These are phyloP conservation scores for Myriosclerotinia curreyana DNA, from an alignment of 2,329 filamentous ascomycete species.

Conservation along the genomic window DNA sequence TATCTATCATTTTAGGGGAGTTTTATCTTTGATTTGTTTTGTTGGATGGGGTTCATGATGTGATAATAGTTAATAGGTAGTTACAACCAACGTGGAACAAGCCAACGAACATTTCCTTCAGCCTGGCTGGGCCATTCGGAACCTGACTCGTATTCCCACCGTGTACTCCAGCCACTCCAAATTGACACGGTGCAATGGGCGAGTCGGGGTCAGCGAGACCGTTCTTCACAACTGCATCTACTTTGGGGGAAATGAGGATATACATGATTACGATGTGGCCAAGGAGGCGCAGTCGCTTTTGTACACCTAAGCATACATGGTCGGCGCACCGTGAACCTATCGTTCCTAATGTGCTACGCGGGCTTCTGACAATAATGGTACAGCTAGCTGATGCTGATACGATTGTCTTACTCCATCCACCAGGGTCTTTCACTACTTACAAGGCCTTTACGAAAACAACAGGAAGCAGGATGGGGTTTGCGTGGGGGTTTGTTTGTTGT, in stretches of 20 bases:
- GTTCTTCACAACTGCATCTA: neutral
- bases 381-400: constrained; percentile 8
- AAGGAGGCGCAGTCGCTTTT: constrained; percentile 1
- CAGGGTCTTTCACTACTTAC: neutral
- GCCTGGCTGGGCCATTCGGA: neutral
- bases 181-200: neutral
- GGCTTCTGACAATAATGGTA: constrained; percentile 4
- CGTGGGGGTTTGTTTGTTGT: constrained; percentile 10
- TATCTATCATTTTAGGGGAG: no score
- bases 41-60: neutral
- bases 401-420: constrained; percentile 7
- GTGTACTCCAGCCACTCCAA: neutral
- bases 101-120: neutral
- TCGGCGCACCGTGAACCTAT: neutral
- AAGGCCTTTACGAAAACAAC: constrained; percentile 3
- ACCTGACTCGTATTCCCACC: constrained; percentile 15
- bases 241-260: neutral
- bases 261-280: constrained; percentile 4
- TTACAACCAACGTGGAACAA: neutral
- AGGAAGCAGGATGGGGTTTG: neutral
- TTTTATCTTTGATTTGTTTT: neutral
- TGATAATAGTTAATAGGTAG: neutral
- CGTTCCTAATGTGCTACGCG: neutral
- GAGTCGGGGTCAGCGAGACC: neutral
- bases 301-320: neutral